Conservation (phyloP, 2,329 filamentous ascomycete genomes). For the Orbilia quercus region DNA sequence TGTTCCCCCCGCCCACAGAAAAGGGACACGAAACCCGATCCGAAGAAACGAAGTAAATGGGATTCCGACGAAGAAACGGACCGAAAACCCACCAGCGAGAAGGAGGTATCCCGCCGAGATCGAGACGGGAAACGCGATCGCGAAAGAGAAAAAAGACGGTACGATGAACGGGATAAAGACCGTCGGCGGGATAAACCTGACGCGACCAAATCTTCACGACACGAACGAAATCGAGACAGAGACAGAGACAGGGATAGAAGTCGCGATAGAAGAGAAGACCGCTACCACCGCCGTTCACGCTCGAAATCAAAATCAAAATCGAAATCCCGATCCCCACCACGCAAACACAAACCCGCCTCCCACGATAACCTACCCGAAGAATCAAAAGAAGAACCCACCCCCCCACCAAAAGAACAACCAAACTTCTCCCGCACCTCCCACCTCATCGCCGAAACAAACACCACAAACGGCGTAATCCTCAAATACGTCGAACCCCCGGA, state of each 20-base stretch:
- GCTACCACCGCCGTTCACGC: conserved; percentile 9
- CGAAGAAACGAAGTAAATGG: conserved; percentile 22
- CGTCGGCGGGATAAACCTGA: conserved; percentile 60
- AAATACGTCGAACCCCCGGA: conserved; percentile 98
- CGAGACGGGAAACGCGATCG: conserved; percentile 56
- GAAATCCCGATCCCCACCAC: too few species aligned
- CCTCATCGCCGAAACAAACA: conserved; percentile 88
- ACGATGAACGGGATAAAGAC: conserved; percentile 60
- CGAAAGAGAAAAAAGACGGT: conserved; percentile 56
- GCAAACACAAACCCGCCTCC: too few species aligned
- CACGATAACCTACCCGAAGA: conserved; percentile 57
- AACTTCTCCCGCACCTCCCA: conserved; percentile 85
- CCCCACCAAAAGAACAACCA: conserved; percentile 81
- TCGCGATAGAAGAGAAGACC: conserved; percentile 1
- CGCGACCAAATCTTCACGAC: conserved; percentile 52
- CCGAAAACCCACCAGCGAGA: conserved; percentile 57
- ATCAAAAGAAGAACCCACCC: conserved; percentile 58
- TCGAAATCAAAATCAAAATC: conserved; percentile 6
- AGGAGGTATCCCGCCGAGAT: conserved; percentile 44
- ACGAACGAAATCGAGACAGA: conserved; percentile 25
- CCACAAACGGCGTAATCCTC: conserved; percentile 81
- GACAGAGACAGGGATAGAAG: conserved; percentile 56
- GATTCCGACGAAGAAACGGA: conserved; percentile 13
- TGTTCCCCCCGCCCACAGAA: conserved; percentile 43
- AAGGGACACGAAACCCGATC: conserved; percentile 22